Base-by-base conservation (phyloP, 805 yeast genomes). In the Pichia eremophila region DNA sequence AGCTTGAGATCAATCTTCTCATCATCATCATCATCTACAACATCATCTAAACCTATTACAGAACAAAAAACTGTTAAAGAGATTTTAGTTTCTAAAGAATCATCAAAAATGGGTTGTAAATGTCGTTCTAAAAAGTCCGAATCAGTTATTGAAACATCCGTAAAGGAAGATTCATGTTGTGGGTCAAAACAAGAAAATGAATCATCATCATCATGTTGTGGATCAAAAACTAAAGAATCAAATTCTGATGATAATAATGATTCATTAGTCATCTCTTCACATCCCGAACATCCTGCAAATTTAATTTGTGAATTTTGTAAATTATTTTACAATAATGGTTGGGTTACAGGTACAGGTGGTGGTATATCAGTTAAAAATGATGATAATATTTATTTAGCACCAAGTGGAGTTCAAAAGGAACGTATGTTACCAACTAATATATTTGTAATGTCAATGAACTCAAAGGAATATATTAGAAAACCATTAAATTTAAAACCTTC, bases 301-400 rank as follows among this genome's bases (percentile, higher is more conserved):
- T 69, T 85, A 56, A 86, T 90, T 51, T 88, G 95, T 62, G 85
- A 83, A 50, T 72, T 90, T 31, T 89, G 96, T 62, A 71, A 77
- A 45, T 67, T 75, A 17, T 87, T 91, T 61, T 91, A 84, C 62
- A 72, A 77, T 55, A 83, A 84, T 59, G 83, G 85, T 44, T 89
- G 96, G 96, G 91, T 87, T 56, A 82, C 96, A 0, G 97, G 97
- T 3, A 91, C 98, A 1, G 97, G 96, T 3, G 98, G 97, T 32
- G 97, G 97, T 4, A 83, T 91, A 57, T 84, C 95, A 32, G 83
- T 90, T 44, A 67, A 82, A 46, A 72, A 75, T 2, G 74, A 72
- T 1, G 72, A 78, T 51, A 57, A 68, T 19, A 77, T 86, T 17
- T 90, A 75, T 62, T 74, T 90, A 39, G 95, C 97, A 0, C 97